A percentile compares a stretch with the other conserved stretches of the same genome.
Conservation (phyloP, 306 rosid species). For the Astragalus membranaceus region DNA sequence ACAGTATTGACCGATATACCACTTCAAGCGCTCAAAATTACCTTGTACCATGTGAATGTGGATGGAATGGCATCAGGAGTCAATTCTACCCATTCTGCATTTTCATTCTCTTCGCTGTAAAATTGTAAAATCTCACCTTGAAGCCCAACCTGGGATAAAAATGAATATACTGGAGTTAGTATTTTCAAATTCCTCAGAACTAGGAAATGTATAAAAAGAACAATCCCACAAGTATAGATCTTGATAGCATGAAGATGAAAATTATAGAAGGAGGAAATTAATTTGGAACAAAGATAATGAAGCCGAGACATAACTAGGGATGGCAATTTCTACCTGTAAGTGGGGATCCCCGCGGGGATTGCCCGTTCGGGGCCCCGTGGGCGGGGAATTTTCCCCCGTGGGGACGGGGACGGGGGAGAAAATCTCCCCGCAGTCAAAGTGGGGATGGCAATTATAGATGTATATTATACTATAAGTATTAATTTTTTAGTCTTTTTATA, state of each 20-base stretch:
- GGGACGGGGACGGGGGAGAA: too few relatives aligned
- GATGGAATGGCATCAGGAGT: slow-evolving; percentile 51
- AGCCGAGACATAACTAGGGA: background rate
- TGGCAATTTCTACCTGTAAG: too few relatives aligned
- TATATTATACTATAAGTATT: too few relatives aligned
- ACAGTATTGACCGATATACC: slow-evolving; percentile 4
- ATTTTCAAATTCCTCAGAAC: background rate
- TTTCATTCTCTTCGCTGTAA: slow-evolving; percentile 54
- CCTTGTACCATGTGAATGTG: slow-evolving; percentile 93
- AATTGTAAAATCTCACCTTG: slow-evolving; percentile 61
- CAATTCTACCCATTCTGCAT: slow-evolving; percentile 61
- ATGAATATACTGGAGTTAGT: slow-evolving; percentile 15
- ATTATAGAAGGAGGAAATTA: background rate
- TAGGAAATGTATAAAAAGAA: background rate
- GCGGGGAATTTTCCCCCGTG: too few relatives aligned
- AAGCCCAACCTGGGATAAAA: slow-evolving; percentile 73
- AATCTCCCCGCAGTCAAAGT: too few relatives aligned
- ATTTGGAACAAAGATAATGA: background rate
- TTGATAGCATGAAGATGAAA: slow-evolving; percentile 5
- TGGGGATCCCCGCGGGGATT: too few relatives aligned
- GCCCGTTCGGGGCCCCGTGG: too few relatives aligned
- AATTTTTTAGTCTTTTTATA: too few relatives aligned
- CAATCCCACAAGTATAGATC: background rate
- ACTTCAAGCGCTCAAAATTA: slow-evolving; percentile 21
- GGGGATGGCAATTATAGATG: too few relatives aligned